Evolutionary conservation across 2,329 filamentous ascomycete species (phyloP).

Genomic region (Penicillium corylophilum): DNA sequence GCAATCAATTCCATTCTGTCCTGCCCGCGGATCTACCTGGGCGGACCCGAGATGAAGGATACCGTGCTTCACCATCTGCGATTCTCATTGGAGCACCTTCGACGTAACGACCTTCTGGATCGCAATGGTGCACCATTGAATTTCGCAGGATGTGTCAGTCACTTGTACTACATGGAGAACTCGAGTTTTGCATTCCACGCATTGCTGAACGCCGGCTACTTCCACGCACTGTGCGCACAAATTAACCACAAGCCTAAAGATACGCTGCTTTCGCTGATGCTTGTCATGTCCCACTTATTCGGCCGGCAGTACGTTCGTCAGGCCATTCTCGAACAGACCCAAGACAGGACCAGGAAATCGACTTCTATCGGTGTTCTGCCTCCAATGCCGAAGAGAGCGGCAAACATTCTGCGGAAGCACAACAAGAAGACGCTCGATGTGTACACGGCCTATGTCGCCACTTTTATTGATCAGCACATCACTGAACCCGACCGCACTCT

Average conservation of each 20-base stretch:
- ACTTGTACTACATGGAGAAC: slow-evolving; percentile 76
- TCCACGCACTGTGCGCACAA: slow-evolving; percentile 61
- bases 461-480: slow-evolving; percentile 66
- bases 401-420: slow-evolving; percentile 57
- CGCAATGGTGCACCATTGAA: slow-evolving; percentile 64
- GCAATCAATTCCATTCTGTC: slow-evolving; percentile 67
- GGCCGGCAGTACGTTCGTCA: slow-evolving; percentile 53
- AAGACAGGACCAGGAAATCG: slow-evolving; percentile 54
- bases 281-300: slow-evolving; percentile 71
- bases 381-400: slow-evolving; percentile 58
- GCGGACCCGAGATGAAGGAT: slow-evolving; percentile 65
- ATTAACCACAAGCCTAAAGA: slow-evolving; percentile 52
- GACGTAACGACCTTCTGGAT: slow-evolving; percentile 66
- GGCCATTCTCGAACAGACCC: slow-evolving; percentile 35
- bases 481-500: slow-evolving; percentile 53
- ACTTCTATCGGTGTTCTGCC: slow-evolving; percentile 67
- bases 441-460: slow-evolving; percentile 68
- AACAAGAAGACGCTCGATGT: slow-evolving; percentile 65
- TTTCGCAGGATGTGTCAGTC: slow-evolving; percentile 68
- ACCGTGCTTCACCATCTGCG: slow-evolving; percentile 73
- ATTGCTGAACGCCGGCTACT: slow-evolving; percentile 68
- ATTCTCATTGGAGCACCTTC: slow-evolving; percentile 78
- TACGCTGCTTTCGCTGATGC: slow-evolving; percentile 61
- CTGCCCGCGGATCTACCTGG: slow-evolving; percentile 68
- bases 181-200: slow-evolving; percentile 75